Conservation (phyloP, 73 alveolate species). For the Diophrys sp. region DNA sequence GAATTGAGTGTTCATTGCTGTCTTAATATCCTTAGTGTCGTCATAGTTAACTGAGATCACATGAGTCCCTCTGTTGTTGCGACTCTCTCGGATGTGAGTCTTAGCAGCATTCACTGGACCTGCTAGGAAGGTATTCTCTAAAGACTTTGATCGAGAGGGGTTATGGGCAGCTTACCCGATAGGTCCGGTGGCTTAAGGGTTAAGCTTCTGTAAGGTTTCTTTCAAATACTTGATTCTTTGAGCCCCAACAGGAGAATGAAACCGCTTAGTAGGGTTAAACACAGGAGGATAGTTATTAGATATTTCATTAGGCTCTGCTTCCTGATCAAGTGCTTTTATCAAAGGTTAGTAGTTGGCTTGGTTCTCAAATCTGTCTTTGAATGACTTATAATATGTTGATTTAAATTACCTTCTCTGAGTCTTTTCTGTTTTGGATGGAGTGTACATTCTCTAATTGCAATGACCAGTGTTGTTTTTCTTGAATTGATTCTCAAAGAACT, state of each 20-base stretch:
- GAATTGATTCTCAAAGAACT: background rate
- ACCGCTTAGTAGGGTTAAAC: background rate
- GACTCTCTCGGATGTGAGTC: too few relatives aligned
- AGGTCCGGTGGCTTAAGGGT: too few relatives aligned
- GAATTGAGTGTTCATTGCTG: background rate
- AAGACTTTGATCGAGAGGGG: too few relatives aligned
- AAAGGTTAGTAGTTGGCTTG: background rate
- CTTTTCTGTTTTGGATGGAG: conserved; percentile 7
- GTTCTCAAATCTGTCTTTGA: conserved; percentile 7
- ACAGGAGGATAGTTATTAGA: conserved; percentile 14
- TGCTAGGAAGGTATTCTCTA: too few relatives aligned
- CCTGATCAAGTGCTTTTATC: background rate
- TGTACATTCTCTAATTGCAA: conserved; percentile 4
- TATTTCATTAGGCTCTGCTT: background rate
- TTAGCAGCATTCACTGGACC: too few relatives aligned
- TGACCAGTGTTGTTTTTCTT: background rate
- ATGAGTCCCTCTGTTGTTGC: too few relatives aligned
- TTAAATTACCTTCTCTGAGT: background rate
- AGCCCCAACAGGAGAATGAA: background rate
- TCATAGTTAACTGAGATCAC: conserved; percentile 2
- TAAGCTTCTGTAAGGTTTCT: too few relatives aligned
- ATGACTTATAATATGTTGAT: background rate
- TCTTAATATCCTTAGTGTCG: background rate
- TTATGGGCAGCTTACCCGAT: too few relatives aligned
- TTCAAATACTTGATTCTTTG: background rate